These are phyloP conservation scores for Alternaria sp. DNA, from an alignment of 2,329 filamentous ascomycete species.

Conservation along the genomic window DNA sequence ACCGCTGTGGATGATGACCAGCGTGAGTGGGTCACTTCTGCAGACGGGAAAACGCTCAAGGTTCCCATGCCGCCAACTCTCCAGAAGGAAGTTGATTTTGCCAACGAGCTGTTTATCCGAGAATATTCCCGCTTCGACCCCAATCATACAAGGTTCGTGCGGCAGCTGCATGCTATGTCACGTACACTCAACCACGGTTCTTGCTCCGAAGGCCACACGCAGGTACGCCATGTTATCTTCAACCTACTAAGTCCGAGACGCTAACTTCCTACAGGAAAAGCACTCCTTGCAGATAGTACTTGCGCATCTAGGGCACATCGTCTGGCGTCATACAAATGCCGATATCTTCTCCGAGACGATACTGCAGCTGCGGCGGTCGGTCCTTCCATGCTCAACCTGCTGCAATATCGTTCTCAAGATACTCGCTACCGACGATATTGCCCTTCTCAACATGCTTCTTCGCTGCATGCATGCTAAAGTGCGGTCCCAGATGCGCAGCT, in stretches of 20 bases:
- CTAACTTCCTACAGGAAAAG: slow-evolving; percentile 48
- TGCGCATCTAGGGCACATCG: slow-evolving; percentile 76
- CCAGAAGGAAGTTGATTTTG: slow-evolving; percentile 65
- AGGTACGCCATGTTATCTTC: slow-evolving; percentile 10
- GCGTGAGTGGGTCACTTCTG: slow-evolving; percentile 48
- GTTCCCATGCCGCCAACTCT: slow-evolving; percentile 55
- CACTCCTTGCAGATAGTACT: slow-evolving; percentile 63
- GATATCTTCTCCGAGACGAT: slow-evolving; percentile 67
- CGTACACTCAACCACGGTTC: slow-evolving; percentile 56
- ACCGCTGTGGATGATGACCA: slow-evolving; percentile 62
- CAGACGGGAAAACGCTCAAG: slow-evolving; percentile 52
- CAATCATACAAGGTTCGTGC: slow-evolving; percentile 71
- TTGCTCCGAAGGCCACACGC: slow-evolving; percentile 57
- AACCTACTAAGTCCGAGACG: neutral
- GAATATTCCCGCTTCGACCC: slow-evolving; percentile 82
- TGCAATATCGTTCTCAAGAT: slow-evolving; percentile 67
- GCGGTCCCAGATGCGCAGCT: slow-evolving; percentile 33
- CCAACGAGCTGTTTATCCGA: slow-evolving; percentile 76
- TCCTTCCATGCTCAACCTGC: slow-evolving; percentile 60
- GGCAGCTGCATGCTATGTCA: slow-evolving; percentile 65
- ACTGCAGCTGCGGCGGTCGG: slow-evolving; percentile 58
- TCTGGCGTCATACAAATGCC: slow-evolving; percentile 72
- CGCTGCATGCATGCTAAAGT: slow-evolving; percentile 37
- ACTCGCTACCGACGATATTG: slow-evolving; percentile 61
- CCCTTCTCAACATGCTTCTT: slow-evolving; percentile 67